Base-by-base conservation (phyloP, 805 yeast genomes). In the Kuraishia cidri region DNA sequence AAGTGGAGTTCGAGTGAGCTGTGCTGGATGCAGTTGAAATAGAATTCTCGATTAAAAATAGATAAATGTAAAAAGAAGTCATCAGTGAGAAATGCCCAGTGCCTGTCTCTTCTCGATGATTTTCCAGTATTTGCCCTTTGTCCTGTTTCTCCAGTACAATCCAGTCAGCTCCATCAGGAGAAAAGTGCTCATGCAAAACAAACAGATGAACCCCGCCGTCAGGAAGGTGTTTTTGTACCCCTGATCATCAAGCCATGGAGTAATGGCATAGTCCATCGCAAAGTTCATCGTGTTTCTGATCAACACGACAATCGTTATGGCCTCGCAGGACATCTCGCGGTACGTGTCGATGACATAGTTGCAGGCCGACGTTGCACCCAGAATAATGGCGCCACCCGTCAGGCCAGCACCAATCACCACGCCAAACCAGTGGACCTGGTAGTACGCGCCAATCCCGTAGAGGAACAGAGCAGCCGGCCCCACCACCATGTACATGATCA, bases 361-460 rank as follows among this genome's bases (percentile, higher is more conserved):
- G 33, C 69, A 62, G 16, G 77, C 56, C 6, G 60, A 50, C 17
- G 68, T 68, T 31, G 73, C 59, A 8, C 79, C 77, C 32, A 74
- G 69, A 36, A 71, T 54, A 40, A 71, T 62, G 24, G 64, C 51
- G 6, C 80, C 78, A n/a, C 75, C 79, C 24, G 73, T 55, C 26
- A 72, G 46, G 2, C 79, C 83, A 40, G 72, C 58, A 2, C 79
- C 79, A 32, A 66, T 58, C 24, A 69, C 64, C 5, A 69, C 56
- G 2, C 72, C 70, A 34, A 72, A 58, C 81, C 83, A 77, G 32
- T 67, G 69, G 22, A 67, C 54, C 4, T 58, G 62, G 32, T 67
- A 63, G 31, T 67, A 65, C 0, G 82, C 77, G 9, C 81, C 83
- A 28, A 75, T 66, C 29, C 85, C 85, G 66, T 78, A 75, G 9